Evolutionary conservation across 1,139 yeast genomes (phyloP).

Genomic region (Pichia sp.): DNA sequence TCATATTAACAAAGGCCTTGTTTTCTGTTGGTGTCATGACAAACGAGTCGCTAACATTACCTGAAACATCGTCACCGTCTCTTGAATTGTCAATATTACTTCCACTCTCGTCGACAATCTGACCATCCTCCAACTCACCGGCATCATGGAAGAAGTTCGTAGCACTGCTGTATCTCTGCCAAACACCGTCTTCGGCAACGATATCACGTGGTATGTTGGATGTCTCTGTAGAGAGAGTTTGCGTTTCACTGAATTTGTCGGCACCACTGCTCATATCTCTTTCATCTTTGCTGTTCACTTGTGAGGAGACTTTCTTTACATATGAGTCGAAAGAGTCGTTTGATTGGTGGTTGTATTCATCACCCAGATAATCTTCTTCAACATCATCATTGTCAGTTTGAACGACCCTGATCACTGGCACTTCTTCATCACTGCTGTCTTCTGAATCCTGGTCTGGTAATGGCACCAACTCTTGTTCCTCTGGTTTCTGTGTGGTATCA

Average conservation of each 20-base stretch:
- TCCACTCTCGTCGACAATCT: neutral
- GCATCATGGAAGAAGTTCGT: slow-evolving; percentile 12
- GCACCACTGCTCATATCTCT: neutral
- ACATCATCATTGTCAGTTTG: neutral
- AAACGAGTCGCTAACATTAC: neutral
- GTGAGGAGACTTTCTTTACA: neutral
- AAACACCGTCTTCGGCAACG: slow-evolving; percentile 5
- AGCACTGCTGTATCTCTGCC: slow-evolving; percentile 14
- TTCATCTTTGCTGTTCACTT: neutral
- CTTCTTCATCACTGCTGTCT: neutral
- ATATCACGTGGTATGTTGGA: neutral
- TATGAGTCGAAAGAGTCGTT: slow-evolving; percentile 11
- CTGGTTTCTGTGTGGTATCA: slow-evolving; percentile 13
- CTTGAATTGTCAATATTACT: neutral
- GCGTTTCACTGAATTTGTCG: neutral
- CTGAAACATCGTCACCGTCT: neutral
- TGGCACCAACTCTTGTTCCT: too few species aligned
- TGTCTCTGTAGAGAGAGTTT: neutral
- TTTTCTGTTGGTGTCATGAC: slow-evolving; percentile 13
- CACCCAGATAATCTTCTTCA: slow-evolving; percentile 8
- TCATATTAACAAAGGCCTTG: neutral
- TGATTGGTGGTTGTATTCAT: neutral
- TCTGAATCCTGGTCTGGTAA: neutral
- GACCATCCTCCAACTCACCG: neutral
- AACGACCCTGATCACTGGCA: neutral